Conservation (phyloP, 1,284 basidiomycete species). For the Apiotrichum akiyoshidainum region DNA sequence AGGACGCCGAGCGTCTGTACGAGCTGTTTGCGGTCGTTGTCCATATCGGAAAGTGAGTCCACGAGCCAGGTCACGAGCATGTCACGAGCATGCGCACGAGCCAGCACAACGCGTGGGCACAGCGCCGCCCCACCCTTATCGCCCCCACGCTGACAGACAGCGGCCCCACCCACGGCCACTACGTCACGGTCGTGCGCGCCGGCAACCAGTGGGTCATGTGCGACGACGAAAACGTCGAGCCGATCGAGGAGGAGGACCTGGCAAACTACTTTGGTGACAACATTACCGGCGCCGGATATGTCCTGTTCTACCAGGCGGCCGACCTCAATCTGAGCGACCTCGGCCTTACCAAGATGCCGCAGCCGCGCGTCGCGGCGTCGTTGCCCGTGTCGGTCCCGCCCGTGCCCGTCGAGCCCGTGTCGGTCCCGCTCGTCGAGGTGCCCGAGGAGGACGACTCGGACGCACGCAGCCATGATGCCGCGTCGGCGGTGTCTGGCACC, state of each 20-base stretch:
- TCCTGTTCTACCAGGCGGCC: constrained; percentile 92
- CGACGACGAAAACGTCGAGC: constrained; percentile 88
- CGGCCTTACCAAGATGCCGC: constrained; percentile 52
- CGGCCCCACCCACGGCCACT: constrained; percentile 95
- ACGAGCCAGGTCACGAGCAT: background rate
- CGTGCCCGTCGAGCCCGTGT: too few relatives aligned
- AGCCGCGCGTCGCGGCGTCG: constrained; percentile 10
- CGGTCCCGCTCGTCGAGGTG: constrained; percentile 1
- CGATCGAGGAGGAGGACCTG: constrained; percentile 85
- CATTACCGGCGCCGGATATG: constrained; percentile 83
- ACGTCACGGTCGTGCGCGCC: constrained; percentile 88
- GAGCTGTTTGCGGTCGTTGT: constrained; percentile 94
- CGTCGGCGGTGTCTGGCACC: background rate
- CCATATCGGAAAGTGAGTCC: constrained; percentile 87
- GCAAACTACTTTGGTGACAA: constrained; percentile 92
- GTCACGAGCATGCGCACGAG: too few relatives aligned
- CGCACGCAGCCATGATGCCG: background rate
- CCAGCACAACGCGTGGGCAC: background rate
- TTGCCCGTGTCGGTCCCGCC: constrained; percentile 4
- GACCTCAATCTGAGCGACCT: constrained; percentile 72
- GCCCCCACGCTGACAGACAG: constrained; percentile 51
- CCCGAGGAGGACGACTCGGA: constrained; percentile 5
- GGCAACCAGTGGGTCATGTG: constrained; percentile 75
- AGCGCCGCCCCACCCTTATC: too few relatives aligned
- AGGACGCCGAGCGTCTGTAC: constrained; percentile 81